Base-by-base conservation (phyloP, 306 rosid species). In the Casuarina glauca region DNA sequence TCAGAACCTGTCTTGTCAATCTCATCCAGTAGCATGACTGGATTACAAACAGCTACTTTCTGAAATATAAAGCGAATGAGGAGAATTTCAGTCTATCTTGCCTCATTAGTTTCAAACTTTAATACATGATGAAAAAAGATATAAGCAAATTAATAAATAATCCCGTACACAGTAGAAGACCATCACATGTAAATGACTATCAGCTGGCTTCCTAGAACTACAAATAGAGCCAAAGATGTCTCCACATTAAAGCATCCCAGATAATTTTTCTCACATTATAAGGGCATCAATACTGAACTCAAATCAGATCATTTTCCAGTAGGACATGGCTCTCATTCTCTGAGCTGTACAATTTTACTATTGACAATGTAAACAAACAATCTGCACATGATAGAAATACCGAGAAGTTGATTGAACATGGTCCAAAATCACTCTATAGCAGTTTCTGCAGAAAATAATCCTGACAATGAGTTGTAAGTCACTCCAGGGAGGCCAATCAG, bases 1-100 rank as follows among this genome's bases (percentile, higher is more conserved):
- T 92, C 97, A 61, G 96, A 88, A 62, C 98, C 97, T 42, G 98
- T 90, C 91, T 94, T 94, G 90, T 94, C 98, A 74, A 94, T 92
- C 85, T 94, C 98, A 79, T 94, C 97, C 19, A 94, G 90, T 81
- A 94, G 90, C 96, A 94, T 94, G 80, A 94, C 97, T 32, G 98
- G 98, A 81, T 94, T 92, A 87, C 91, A 88, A 70, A 94, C 98
- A 76, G 86, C 87, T 73, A 90, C 93, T 87, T 81, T 89, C 98
- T 94, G 74, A 36, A 67, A 78, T 67, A 80, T 74, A 76, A 74
- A 75, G 51, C 73, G 62, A 72, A 79, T 49, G 74, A 72, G 36
- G 61, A 84, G 35, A 38, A 26, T n/a, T 72, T 76, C 12, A 83
- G 84, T 69, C 45, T 54, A 62, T 17, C 26, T 38, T 54, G 15